Evolutionary conservation across 1,284 basidiomycete genomes (phyloP), one percentile per base, ranked within the genome.

Genomic region (Hortiboletus rubellus): DNA sequence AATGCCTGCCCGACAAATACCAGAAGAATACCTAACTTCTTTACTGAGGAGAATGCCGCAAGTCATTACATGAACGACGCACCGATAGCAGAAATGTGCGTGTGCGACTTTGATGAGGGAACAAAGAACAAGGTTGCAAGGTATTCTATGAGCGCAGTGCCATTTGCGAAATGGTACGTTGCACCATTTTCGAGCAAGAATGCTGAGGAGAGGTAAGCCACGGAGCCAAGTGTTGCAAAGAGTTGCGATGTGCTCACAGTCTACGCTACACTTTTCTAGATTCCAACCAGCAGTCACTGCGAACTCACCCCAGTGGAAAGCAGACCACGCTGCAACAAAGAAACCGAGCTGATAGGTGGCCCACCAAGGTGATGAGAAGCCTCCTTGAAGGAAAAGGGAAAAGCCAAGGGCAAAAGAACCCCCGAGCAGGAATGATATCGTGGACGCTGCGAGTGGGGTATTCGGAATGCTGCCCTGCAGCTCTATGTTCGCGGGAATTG

Each of bases 261-360:
- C 94, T 5, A 96, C 85, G 59, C 87, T 94, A 66, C 96, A 91
- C 72, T 96, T 96, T 52, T 91, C 89, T 41, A 89, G 77, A 73
- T 99, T 99, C 91, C 93, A 99, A 18, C 92, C 91, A 1, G 96
- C 95, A 5, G 97, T 98, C 8, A 96, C 94, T 51, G 89, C 89
- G 70, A 96, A 99, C 72, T 99, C 97, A 40, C 85, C 86, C 83
- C 95, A 90, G 69, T 99, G 97, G 71, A 99, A 99, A 37, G 80
- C 75, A 1, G 90, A 81, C 89, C 92, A 93, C 1, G 87, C 80
- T 30, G 87, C 84, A 41, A 91, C 62, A 72, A 94, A 98, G 71
- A 92, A 85, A 1, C 90, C 92, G 2, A 96, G 78, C 69, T 91
- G 90, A 50, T 86, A 85, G 22, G 86, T 89, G 0, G 83, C 73